Conservation (phyloP, 2,329 filamentous ascomycete genomes). For the Blumeria graminis region DNA sequence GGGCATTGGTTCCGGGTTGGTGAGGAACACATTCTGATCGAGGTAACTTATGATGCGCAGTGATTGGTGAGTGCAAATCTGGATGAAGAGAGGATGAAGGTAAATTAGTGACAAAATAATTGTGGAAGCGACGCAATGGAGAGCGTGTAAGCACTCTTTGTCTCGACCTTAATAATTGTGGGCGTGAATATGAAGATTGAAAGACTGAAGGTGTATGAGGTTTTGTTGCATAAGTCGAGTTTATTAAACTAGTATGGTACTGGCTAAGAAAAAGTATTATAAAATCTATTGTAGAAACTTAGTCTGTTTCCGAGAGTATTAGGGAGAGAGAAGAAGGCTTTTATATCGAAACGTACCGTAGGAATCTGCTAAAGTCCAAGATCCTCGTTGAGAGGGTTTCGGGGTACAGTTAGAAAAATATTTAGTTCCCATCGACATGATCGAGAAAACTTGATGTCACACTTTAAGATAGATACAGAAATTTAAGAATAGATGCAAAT, state of each 20-base stretch:
- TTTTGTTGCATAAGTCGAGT: neutral
- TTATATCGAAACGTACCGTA: conserved; percentile 9
- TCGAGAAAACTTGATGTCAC: too few species aligned
- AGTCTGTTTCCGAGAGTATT: neutral
- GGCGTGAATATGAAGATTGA: neutral
- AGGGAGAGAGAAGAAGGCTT: neutral
- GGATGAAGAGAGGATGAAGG: conserved; percentile 84
- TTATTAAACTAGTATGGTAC: conserved; percentile 1
- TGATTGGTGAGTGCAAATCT: conserved; percentile 40
- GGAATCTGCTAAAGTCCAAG: conserved; percentile 14
- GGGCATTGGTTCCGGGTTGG: conserved; percentile 26
- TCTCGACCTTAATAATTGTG: neutral
- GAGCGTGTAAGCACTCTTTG: neutral
- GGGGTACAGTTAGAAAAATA: too few species aligned
- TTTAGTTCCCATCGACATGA: too few species aligned
- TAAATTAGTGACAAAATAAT: conserved; percentile 92
- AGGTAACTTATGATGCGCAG: conserved; percentile 64
- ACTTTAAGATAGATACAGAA: too few species aligned
- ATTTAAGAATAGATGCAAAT: too few species aligned
- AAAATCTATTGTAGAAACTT: conserved; percentile 8
- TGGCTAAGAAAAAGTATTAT: conserved; percentile 12
- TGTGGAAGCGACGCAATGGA: conserved; percentile 38
- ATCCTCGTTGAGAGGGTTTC: neutral
- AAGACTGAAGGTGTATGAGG: neutral
- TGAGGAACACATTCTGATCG: conserved; percentile 67